phyloP scores from a whole-genome alignment of 441 rosid species.

The Gossypium davidsonii region DNA sequence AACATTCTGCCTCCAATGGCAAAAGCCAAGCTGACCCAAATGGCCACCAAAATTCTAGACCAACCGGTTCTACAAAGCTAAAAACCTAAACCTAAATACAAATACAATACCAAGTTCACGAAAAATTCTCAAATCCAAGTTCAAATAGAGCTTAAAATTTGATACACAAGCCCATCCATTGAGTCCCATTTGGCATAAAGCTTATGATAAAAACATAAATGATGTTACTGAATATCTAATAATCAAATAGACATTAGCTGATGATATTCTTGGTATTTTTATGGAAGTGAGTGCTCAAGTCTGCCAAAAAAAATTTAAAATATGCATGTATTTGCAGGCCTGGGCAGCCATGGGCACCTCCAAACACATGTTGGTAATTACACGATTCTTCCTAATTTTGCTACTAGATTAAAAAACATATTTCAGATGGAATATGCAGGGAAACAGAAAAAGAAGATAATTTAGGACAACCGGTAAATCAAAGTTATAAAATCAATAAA shows the following conservation, averaged over 20 bases:
- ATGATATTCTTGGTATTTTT: not conserved
- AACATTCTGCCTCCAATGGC: not conserved
- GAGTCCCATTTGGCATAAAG: not conserved
- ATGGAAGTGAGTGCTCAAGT: not conserved
- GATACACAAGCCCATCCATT: not conserved
- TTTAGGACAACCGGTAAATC: not conserved
- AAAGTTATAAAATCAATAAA: conserved; percentile 14
- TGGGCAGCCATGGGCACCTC: not conserved
- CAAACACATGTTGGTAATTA: not conserved
- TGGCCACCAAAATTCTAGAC: not conserved
- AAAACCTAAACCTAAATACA: not conserved
- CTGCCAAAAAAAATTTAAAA: not conserved
- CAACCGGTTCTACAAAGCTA: not conserved
- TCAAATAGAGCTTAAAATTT: not conserved
- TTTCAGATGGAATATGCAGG: not conserved
- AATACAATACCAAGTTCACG: not conserved
- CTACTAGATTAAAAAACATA: not conserved
- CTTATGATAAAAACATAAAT: not conserved
- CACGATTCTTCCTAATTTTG: not conserved
- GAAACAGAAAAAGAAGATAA: conserved; percentile 8
- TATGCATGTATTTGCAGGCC: not conserved
- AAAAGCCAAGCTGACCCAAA: not conserved
- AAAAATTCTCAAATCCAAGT: not conserved
- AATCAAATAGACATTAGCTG: not conserved
- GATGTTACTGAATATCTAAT: not conserved